Evolutionary conservation across 2,329 filamentous ascomycete genomes (phyloP).

Genomic region (Curvularia eragrostidis): DNA sequence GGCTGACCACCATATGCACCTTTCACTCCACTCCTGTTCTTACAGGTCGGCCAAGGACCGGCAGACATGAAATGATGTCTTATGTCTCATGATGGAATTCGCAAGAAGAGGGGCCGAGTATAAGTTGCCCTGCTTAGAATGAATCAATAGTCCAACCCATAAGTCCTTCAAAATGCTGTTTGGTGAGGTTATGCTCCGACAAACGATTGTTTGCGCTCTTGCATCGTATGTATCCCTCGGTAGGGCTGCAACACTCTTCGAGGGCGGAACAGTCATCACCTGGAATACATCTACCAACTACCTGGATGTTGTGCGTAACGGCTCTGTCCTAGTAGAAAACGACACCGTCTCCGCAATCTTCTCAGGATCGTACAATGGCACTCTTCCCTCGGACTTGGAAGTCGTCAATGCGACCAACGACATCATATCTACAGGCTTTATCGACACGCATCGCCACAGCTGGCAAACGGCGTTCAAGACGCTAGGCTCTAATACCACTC

Average conservation of each 20-base stretch:
- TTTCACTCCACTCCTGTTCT: not conserved
- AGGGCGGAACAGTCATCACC: slow-evolving; percentile 52
- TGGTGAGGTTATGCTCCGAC: not conserved
- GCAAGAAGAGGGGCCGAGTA: not conserved
- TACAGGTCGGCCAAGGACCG: slow-evolving; percentile 4
- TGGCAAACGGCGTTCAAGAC: slow-evolving; percentile 64
- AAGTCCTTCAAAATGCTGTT: slow-evolving; percentile 5
- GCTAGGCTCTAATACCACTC: slow-evolving; percentile 58
- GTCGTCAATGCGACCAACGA: slow-evolving; percentile 56
- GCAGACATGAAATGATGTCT: slow-evolving; percentile 4
- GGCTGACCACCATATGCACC: not conserved
- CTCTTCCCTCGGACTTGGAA: slow-evolving; percentile 34
- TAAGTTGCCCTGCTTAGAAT: slow-evolving; percentile 5
- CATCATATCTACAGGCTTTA: slow-evolving; percentile 63
- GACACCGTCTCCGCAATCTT: slow-evolving; percentile 45
- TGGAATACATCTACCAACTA: slow-evolving; percentile 48
- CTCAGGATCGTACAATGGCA: slow-evolving; percentile 23
- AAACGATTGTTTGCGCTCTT: slow-evolving; percentile 6
- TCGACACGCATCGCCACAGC: slow-evolving; percentile 60
- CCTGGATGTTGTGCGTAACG: slow-evolving; percentile 51
- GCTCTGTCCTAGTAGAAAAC: slow-evolving; percentile 51
- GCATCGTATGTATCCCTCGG: slow-evolving; percentile 4
- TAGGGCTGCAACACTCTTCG: slow-evolving; percentile 14
- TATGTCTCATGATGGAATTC: not conserved
- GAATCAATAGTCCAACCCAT: not conserved